These are phyloP conservation scores for Scenedesmus sp. DNA, from an alignment of 163 green algal species.

Conservation along the genomic window DNA sequence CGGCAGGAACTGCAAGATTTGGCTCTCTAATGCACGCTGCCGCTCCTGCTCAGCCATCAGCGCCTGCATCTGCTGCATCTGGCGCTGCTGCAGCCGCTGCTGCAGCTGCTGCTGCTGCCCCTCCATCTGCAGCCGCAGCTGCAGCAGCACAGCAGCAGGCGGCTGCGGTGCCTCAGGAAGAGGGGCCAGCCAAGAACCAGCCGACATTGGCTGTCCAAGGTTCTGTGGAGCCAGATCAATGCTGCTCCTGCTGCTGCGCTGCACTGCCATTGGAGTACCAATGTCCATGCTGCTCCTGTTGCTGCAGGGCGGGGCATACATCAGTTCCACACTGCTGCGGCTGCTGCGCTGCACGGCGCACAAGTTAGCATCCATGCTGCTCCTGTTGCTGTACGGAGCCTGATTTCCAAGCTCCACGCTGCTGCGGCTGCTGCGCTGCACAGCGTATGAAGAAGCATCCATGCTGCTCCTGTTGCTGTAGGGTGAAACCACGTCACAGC, in stretches of 20 bases:
- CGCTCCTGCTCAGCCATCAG: not conserved
- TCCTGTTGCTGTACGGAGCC: not conserved
- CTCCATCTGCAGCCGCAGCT: not conserved
- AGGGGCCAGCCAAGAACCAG: not conserved
- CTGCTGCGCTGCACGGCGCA: not conserved
- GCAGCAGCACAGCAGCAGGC: not conserved
- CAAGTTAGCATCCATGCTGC: not conserved
- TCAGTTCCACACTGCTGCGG: no score
- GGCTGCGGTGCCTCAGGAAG: not conserved
- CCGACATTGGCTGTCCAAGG: not conserved
- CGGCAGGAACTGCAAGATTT: not conserved
- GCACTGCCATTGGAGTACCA: no score
- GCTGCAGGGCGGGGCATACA: no score
- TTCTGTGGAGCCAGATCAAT: not conserved
- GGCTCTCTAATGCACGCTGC: not conserved
- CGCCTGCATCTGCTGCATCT: constrained; percentile 3
- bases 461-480: not conserved
- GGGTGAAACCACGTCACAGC: not conserved
- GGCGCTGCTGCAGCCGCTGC: constrained; percentile 2
- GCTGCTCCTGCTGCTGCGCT: not conserved
- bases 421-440: not conserved
- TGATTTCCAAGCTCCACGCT: not conserved
- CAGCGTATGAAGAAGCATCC: not conserved
- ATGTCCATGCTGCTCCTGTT: no score
- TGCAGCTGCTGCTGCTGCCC: not conserved